Evolutionary conservation across 805 yeast species (phyloP), one percentile per base, ranked within the genome.

Genomic region (Nakazawaea sp.): DNA sequence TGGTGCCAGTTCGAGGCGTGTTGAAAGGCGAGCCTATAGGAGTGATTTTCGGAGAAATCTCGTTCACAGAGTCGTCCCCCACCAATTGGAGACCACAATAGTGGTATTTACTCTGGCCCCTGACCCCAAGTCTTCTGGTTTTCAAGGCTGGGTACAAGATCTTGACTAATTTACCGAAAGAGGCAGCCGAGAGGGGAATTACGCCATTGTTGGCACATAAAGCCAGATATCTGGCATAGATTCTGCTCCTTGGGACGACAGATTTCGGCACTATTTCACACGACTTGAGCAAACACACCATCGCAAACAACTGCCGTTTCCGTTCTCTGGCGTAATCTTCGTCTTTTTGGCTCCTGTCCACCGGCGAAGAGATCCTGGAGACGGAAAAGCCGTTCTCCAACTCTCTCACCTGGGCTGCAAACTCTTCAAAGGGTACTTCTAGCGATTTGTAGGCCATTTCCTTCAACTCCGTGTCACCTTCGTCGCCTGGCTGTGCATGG

Each of bases 101-200:
- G 54, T 86, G 94, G 56, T 88, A 88, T 52, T 81, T 81, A 16
- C 90, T 78, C 50, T 80, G 82, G 2, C 89, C 89, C 34, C 95
- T 66, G 55, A 79, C 75, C 2, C 96, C 96, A 36, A 87, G 62
- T 37, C 96, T 68, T 45, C 94, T 70, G 0, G 92, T 82, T 21
- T 78, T 75, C 43, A 85, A 62, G 38, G 65, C 63, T 0, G 95
- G 92, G 48, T 71, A 81, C 4, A 75, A 57, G 4, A 78, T 62
- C 41, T 79, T 66, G 15, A 84, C 85, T 30, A 81, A 60, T 49
- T 81, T 83, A 4, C 95, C 95, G 50, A 86, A 73, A 2, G 84
- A 75, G 1, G 94, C 90, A 20, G 86, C 88, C 26, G 81, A 73
- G 38, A 83, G 59, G 1, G 95, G 77, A 38, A 71, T 43, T 64